A percentile compares a stretch with the other conserved stretches of the same genome.
Conservation (phyloP, 495 filamentous ascomycete genomes). For the Daldinia grandis region DNA sequence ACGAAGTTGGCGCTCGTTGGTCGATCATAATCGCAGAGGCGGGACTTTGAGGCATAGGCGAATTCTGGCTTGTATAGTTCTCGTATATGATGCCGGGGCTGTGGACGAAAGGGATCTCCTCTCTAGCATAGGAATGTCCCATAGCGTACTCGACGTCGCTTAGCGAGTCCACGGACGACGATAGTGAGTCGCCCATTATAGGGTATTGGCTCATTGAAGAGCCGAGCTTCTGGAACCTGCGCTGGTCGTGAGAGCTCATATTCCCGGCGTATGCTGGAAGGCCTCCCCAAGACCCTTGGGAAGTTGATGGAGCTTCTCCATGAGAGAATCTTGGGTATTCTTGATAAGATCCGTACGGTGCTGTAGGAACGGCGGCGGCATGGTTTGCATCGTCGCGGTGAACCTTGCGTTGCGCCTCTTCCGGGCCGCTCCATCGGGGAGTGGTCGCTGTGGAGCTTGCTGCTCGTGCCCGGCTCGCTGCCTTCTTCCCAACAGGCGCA, state of each 20-base stretch:
- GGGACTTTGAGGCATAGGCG: slow-evolving; percentile 60
- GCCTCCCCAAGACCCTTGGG: slow-evolving; percentile 42
- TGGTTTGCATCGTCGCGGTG: slow-evolving; percentile 41
- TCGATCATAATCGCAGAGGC: slow-evolving; percentile 61
- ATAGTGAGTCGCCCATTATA: slow-evolving; percentile 54
- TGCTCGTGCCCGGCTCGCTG: slow-evolving; percentile 50
- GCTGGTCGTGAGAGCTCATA: slow-evolving; percentile 37
- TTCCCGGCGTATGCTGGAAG: slow-evolving; percentile 41
- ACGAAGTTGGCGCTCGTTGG: slow-evolving; percentile 59
- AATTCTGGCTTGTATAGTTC: slow-evolving; percentile 56
- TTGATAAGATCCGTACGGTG: slow-evolving; percentile 51
- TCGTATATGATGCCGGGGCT: slow-evolving; percentile 64
- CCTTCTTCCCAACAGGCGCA: slow-evolving; percentile 55
- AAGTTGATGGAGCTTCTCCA: slow-evolving; percentile 44
- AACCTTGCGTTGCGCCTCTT: slow-evolving; percentile 44
- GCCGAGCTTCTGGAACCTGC: slow-evolving; percentile 43
- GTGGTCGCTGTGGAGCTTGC: slow-evolving; percentile 49
- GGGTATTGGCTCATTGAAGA: slow-evolving; percentile 41
- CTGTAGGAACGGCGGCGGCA: slow-evolving; percentile 33
- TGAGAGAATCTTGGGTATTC: slow-evolving; percentile 48
- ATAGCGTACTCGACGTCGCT: slow-evolving; percentile 63
- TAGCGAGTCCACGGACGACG: slow-evolving; percentile 59
- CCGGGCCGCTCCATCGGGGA: slow-evolving; percentile 50
- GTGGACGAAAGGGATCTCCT: slow-evolving; percentile 59
- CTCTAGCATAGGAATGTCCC: slow-evolving; percentile 58